A percentile compares a stretch with the other conserved stretches of the same genome.
phyloP scores from a whole-genome alignment of 2,329 filamentous ascomycete species.

The Juglanconis juglandina region DNA sequence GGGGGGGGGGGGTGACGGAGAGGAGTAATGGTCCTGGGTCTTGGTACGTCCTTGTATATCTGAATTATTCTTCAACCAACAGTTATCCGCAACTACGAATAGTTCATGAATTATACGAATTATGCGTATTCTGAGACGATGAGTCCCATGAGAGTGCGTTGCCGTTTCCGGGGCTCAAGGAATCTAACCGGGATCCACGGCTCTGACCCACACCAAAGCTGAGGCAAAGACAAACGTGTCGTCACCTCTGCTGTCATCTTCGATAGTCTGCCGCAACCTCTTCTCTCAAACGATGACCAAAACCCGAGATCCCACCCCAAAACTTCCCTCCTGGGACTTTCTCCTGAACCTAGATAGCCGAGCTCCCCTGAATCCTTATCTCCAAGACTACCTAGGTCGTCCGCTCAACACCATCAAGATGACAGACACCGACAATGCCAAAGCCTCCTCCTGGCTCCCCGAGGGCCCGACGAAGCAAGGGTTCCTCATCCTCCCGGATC shows the following conservation, averaged over 20 bases:
- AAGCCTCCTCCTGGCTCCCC: conserved; percentile 26
- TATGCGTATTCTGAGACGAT: no score
- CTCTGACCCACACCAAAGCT: not conserved
- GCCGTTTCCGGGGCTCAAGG: no score
- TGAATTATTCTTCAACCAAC: no score
- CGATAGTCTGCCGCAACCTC: not conserved
- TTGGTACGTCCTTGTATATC: no score
- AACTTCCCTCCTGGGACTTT: not conserved
- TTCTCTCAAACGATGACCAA: not conserved
- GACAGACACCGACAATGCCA: not conserved
- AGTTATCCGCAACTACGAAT: no score
- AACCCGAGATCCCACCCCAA: not conserved
- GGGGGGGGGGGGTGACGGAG: no score
- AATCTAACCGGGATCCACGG: no score
- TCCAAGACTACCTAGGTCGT: not conserved
- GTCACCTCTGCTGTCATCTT: not conserved
- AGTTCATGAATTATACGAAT: no score
- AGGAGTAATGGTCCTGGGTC: no score
- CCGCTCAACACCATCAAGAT: not conserved
- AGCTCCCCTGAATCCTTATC: not conserved
- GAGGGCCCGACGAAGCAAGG: conserved; percentile 27
- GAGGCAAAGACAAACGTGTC: not conserved
- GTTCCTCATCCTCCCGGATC: conserved; percentile 21
- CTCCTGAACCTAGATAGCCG: not conserved
- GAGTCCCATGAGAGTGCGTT: no score